A percentile compares a stretch with the other conserved stretches of the same genome.
Evolutionary conservation across 495 filamentous ascomycete genomes (phyloP).

Genomic region (Penicillium diatomitis): DNA sequence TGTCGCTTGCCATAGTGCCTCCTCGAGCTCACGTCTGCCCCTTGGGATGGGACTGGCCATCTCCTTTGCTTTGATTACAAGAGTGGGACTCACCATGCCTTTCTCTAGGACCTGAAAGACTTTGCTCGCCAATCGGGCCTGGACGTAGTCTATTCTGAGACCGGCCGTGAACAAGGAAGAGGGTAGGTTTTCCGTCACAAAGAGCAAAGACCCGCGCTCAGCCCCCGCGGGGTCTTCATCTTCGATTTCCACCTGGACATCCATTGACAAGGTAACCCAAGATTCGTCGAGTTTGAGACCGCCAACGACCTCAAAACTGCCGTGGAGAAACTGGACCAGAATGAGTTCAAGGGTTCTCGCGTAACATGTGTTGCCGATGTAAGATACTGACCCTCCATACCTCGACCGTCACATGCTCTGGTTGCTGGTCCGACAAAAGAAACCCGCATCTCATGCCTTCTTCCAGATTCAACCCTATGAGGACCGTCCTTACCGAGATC

Average conservation of each 20-base stretch:
- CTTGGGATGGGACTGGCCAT: constrained; percentile 18
- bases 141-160: constrained; percentile 97
- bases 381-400: constrained; percentile 26
- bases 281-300: constrained; percentile 97
- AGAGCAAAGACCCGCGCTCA: background rate
- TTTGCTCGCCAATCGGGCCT: constrained; percentile 94
- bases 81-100: constrained; percentile 35
- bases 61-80: constrained; percentile 15
- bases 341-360: constrained; percentile 79
- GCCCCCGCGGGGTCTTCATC: constrained; percentile 1
- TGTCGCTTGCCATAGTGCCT: constrained; percentile 7
- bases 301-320: constrained; percentile 80
- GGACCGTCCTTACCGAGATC: constrained; percentile 58
- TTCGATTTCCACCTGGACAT: background rate
- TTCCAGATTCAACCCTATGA: constrained; percentile 51
- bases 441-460: constrained; percentile 21
- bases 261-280: constrained; percentile 34
- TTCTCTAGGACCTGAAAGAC: constrained; percentile 90
- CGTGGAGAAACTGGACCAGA: constrained; percentile 83
- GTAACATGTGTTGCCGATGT: constrained; percentile 84
- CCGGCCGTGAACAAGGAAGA: constrained; percentile 84
- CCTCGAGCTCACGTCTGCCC: constrained; percentile 6
- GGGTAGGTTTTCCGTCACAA: constrained; percentile 54
- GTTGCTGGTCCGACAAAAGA: constrained; percentile 8
- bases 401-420: constrained; percentile 6